A percentile compares a stretch with the other conserved stretches of the same genome.
These are phyloP conservation scores for Sordariomycetes sp. DNA, from an alignment of 2,329 filamentous ascomycete genomes.

Conservation along the genomic window DNA sequence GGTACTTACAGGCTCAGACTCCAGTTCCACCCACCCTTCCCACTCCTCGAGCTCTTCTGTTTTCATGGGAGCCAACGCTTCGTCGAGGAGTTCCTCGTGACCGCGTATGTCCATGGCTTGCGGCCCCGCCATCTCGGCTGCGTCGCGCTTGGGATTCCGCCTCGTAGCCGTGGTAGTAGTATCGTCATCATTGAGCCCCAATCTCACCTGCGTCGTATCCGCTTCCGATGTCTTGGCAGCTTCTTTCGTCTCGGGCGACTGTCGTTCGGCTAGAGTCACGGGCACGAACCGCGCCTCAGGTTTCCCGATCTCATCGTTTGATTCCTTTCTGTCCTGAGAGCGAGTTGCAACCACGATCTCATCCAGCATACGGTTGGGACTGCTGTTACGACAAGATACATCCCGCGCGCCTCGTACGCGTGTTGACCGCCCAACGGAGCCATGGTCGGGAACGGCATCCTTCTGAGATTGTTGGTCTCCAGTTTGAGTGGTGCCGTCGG, in stretches of 20 bases:
- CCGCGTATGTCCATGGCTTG: conserved; percentile 3
- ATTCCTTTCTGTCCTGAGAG: neutral
- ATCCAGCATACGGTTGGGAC: neutral
- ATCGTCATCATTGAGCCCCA: neutral
- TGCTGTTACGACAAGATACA: neutral
- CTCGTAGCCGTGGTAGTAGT: neutral
- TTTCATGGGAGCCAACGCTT: conserved; percentile 31
- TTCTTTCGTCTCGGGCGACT: neutral
- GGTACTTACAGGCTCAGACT: conserved; percentile 65
- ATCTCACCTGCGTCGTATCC: neutral
- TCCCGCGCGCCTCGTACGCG: neutral
- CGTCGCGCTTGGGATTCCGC: conserved; percentile 6
- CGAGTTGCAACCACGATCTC: neutral
- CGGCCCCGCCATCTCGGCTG: neutral
- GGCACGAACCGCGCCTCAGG: neutral
- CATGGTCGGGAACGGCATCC: neutral
- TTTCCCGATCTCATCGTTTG: neutral
- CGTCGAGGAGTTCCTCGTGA: conserved; percentile 27
- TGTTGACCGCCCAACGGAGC: neutral
- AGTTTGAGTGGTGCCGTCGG: neutral
- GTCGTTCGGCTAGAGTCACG: neutral
- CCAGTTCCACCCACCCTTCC: conserved; percentile 70
- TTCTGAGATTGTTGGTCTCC: neutral
- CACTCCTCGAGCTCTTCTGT: conserved; percentile 44
- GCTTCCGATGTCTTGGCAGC: neutral